Base-by-base conservation (phyloP, 305 asterid species). In the Nicotiana rustica region DNA sequence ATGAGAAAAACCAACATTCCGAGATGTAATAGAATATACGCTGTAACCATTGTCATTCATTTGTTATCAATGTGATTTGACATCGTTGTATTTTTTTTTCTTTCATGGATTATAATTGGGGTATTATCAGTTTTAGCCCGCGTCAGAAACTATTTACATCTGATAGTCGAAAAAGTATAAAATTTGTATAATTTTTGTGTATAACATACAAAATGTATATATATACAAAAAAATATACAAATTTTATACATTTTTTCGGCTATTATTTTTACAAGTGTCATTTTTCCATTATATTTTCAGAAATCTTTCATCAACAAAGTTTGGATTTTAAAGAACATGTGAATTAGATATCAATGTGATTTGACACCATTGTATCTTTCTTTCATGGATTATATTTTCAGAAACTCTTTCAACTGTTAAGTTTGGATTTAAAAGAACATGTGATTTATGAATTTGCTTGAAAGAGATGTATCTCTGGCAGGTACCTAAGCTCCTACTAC, bases 401-500 rank as follows among this genome's bases (percentile, higher is more conserved):
- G 6, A 19, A 71, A 44, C 36, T 71, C 60, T 19, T 70, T 44
- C 78, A 19, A 44, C 6, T 21, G 35, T 71, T 9, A 44, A 44
- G 38, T 71, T 35, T 9, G 36, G 61, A 71, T 71, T 44, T 44
- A 17, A 71, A 71, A 73, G 64, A 73, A 25, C 64, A 14, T 49
- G 29, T 49, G 79, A 49, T 47, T 13, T 49, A 15, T 49, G 64
- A 59, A 49, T 49, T 73, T 73, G 25, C 64, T 73, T 70, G 35
- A 66, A 62, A 81, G 55, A 73, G 49, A 14, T 62, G 67, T 85
- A 47, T 70, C 80, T 84, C 62, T 87, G 61, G 84, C 91, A 95
- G 99, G 97, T 95, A 80, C 98, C 99, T 41, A 97, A 97, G 91
- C 96, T 97, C 82, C 90, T 97, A 82, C 79, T 93, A 85, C 99